Base-by-base conservation (phyloP, 768 basidiomycete species). In the Zangia roseola region DNA sequence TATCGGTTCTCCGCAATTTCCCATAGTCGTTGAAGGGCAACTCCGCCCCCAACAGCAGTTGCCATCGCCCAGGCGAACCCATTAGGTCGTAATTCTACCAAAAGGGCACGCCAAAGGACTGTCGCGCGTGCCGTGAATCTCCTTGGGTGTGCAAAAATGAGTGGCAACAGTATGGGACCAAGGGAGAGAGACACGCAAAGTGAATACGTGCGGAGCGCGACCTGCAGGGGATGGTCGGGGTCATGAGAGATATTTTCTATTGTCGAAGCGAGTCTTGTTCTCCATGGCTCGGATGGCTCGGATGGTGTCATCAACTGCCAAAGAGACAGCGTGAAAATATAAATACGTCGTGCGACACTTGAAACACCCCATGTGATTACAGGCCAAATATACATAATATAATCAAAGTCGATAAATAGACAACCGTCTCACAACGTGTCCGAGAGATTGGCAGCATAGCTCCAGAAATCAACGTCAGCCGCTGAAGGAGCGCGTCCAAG, bases 1-100 rank as follows among this genome's bases (percentile, higher is more conserved):
- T 38, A 31, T 36, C 38, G 48, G 36, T 14, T 26, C 21, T 59
- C 58, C 34, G 68, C 39, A 13, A 37, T 28, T 10, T 59, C 49
- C 79, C 77, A 83, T 10, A 81, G 45, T 25, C 70, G 69, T 43
- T 73, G 73, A 17, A 90, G 60, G 30, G 73, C 68, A 25, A 77
- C 74, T 3, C 87, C 87, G 8, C 88, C 88, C 0, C 77, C 86
- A 6, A 88, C 72, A 14, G 82, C 65, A 6, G 79, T 58, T 0
- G 86, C 81, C 45, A 88, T 77, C 24, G 85, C 78, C 47, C 79
- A 84, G 6, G 89, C 84, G 63, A 91, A 87, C 13, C 86, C 81
- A 47, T 80, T 81, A 31, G 74, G 53, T 8, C 77, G 74, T 10
- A 87, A 63, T 59, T 90, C 86, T 34, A 79, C 76, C 45, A 58